These are phyloP conservation scores for Physocladia obscura DNA, from an alignment of 192 early-diverging fungal species.

Conservation along the genomic window DNA sequence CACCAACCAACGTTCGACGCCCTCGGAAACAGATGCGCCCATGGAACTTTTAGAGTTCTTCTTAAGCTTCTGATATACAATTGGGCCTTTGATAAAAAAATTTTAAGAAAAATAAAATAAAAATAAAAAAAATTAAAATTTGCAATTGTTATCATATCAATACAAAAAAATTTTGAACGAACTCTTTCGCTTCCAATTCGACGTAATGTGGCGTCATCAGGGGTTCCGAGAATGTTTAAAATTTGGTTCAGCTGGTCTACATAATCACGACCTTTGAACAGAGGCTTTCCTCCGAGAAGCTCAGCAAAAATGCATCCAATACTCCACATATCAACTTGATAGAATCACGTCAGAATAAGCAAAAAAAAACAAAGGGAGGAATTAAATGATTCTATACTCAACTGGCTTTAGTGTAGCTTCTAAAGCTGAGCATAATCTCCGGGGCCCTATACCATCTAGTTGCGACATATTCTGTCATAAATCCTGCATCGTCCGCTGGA, in stretches of 20 bases:
- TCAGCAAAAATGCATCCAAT: slow-evolving; percentile 99
- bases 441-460: slow-evolving; percentile 97
- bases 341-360: not conserved
- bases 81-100: slow-evolving; percentile 64
- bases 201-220: slow-evolving; percentile 83
- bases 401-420: slow-evolving; percentile 89
- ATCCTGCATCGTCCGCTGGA: slow-evolving; percentile 2
- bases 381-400: slow-evolving; percentile 32
- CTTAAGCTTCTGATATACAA: slow-evolving; percentile 92
- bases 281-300: slow-evolving; percentile 84
- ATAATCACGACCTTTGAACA: slow-evolving; percentile 97
- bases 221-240: slow-evolving; percentile 89
- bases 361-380: not conserved
- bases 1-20: slow-evolving; percentile 62
- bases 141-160: no score
- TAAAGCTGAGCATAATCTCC: slow-evolving; percentile 98
- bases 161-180: not conserved
- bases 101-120: not conserved
- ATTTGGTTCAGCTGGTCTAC: slow-evolving; percentile 99
- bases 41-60: slow-evolving; percentile 85
- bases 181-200: slow-evolving; percentile 89
- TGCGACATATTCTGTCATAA: slow-evolving; percentile 73
- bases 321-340: slow-evolving; percentile 87
- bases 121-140: not conserved
- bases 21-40: slow-evolving; percentile 80